Evolutionary conservation across 164 flowering plant genomes (phyloP), one percentile per base, ranked within the genome.

Genomic region (Nelumbo lutea): DNA sequence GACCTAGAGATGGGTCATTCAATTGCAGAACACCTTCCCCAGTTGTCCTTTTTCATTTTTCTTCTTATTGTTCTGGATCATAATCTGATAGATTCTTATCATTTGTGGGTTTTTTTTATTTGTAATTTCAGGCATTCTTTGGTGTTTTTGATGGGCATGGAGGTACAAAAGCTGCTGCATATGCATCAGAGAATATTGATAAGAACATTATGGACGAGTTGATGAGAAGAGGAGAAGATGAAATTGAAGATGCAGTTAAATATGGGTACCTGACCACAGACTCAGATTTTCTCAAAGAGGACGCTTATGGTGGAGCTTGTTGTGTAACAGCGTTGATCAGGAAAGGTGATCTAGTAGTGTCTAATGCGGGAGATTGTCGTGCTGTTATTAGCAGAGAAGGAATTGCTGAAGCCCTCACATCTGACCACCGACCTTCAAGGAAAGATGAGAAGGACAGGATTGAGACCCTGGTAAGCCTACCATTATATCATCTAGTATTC

Each of bases 301-400:
- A 83, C 48, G 10, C 51, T 3, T 70, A 72, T 41, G 90, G 96
- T 63, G 96, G 96, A 3, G 66, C 89, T 0, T 87, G 90, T 69
- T 87, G 87, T 69, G 89, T 88, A 7, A 89, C 96, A 3, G 95
- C 96, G 15, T 68, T 90, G 81, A 81, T 93, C 46, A 80, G 73
- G 14, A 67, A 89, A 14, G 87, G 87, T 6, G 64, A 81, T 44
- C 79, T 93, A 9, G 76, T 87, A 9, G 90, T 90, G 50, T 89
- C 98, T 9, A 89, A 90, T 81, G 90, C 86, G 39, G 98, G 98
- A 39, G 98, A 93, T 57, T 93, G 98, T 60, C 93, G 95, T 14
- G 98, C 94, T 64, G 96, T 90, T 15, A 77, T 93, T 80, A 80
- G 91, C 81, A 76, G 83, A 68, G 76, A 80, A 42, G 96, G 98